These are phyloP conservation scores for Auriscalpium orientale DNA, from an alignment of 768 basidiomycete genomes.

Conservation along the genomic window DNA sequence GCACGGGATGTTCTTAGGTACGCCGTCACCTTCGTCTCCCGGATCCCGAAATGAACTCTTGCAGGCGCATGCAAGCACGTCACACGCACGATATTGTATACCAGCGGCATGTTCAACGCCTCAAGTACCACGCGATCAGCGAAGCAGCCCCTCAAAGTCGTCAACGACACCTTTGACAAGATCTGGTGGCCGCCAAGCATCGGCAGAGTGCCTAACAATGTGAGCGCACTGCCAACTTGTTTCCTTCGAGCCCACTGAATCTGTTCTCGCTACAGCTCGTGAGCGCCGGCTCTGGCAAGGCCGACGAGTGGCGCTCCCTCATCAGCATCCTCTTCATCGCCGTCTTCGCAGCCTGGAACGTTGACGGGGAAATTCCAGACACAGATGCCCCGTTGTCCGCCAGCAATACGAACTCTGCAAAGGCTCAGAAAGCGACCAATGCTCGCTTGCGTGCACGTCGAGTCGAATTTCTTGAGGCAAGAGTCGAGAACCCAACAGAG, in stretches of 20 bases:
- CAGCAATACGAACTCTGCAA: not conserved
- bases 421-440: not conserved
- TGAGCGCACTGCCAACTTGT: not conserved
- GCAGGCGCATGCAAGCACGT: not conserved
- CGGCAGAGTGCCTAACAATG: not conserved
- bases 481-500: not conserved
- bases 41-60: not conserved
- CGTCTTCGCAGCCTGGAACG: conserved; percentile 16
- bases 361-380: conserved; percentile 5
- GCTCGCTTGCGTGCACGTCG: not conserved
- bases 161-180: conserved; percentile 3
- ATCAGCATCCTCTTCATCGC: conserved; percentile 13
- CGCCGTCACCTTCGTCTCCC: not conserved
- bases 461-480: not conserved
- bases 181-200: not conserved
- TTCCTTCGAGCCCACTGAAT: not conserved
- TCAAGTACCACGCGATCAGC: not conserved
- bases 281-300: conserved; percentile 6
- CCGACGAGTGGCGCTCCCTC: conserved; percentile 18
- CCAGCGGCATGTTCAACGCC: not conserved
- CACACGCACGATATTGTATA: not conserved
- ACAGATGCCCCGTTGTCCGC: not conserved
- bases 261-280: not conserved
- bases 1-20: conserved; percentile 7
- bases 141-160: not conserved